phyloP scores from a whole-genome alignment of 495 filamentous ascomycete species.

The Penicillium paradoxum region DNA sequence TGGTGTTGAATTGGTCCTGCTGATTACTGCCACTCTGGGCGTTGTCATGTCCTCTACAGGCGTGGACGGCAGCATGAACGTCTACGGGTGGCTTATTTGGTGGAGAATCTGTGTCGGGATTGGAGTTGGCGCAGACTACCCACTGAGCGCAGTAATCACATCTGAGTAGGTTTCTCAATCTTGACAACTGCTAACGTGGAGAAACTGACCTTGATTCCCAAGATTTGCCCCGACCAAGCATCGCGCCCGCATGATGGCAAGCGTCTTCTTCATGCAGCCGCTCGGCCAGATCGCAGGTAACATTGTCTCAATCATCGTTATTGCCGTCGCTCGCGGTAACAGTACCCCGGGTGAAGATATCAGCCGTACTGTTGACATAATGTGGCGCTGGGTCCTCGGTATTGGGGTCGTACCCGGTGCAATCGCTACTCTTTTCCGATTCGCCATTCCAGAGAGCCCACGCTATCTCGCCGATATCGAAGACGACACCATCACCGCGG shows the following conservation, averaged over 20 bases:
- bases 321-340: constrained; percentile 32
- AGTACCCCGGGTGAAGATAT: constrained; percentile 22
- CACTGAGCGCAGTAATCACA: constrained; percentile 56
- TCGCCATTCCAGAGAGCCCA: constrained; percentile 58
- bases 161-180: constrained; percentile 43
- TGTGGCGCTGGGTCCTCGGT: constrained; percentile 60
- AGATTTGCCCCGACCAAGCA: constrained; percentile 56
- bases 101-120: constrained; percentile 55
- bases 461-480: constrained; percentile 52
- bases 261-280: constrained; percentile 63
- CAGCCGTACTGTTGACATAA: constrained; percentile 36
- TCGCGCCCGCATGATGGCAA: constrained; percentile 59
- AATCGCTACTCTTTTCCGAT: constrained; percentile 54
- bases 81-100: constrained; percentile 54
- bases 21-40: constrained; percentile 53
- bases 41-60: constrained; percentile 45
- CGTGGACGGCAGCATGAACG: constrained; percentile 45
- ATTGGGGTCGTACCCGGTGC: constrained; percentile 57
- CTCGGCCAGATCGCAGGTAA: constrained; percentile 59
- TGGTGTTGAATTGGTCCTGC: constrained; percentile 56
- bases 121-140: constrained; percentile 55
- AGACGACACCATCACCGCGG: constrained; percentile 42
- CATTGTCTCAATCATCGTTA: constrained; percentile 45
- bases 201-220: constrained; percentile 16
- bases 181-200: no score